A percentile compares a stretch with the other conserved stretches of the same genome.
Conservation (phyloP, 768 basidiomycete species). For the Paxillus ammoniavirescens region DNA sequence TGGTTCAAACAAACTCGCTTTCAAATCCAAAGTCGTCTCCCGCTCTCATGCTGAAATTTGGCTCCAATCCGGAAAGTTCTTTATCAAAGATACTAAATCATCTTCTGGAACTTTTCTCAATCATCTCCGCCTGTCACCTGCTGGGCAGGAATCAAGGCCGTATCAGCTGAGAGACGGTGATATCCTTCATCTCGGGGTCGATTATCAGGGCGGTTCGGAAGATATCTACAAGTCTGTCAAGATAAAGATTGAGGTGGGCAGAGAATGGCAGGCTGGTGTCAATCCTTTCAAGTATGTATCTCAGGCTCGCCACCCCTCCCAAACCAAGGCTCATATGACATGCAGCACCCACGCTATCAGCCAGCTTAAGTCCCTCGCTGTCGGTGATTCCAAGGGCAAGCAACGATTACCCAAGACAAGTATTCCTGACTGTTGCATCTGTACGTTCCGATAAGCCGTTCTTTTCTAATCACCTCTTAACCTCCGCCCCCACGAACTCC, state of each 20-base stretch:
- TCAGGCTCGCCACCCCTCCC: neutral
- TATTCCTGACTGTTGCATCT: conserved; percentile 91
- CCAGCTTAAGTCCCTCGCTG: conserved; percentile 73
- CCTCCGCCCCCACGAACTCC: neutral
- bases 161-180: conserved; percentile 89
- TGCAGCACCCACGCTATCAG: conserved; percentile 70
- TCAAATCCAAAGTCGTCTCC: conserved; percentile 94
- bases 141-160: conserved; percentile 76
- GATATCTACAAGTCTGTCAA: conserved; percentile 98
- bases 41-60: conserved; percentile 95
- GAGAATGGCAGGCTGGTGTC: conserved; percentile 86
- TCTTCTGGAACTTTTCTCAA: conserved; percentile 95
- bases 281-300: conserved; percentile 80
- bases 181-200: conserved; percentile 91
- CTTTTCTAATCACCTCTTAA: conserved; percentile 2
- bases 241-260: conserved; percentile 85
- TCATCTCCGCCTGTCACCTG: conserved; percentile 83
- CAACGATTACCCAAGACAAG: conserved; percentile 34
- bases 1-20: conserved; percentile 83
- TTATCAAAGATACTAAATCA: conserved; percentile 86
- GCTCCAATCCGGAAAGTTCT: conserved; percentile 73
- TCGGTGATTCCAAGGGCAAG: conserved; percentile 21
- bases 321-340: neutral
- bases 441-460: conserved; percentile 43
- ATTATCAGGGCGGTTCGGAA: conserved; percentile 96